Evolutionary conservation across 1,284 basidiomycete species (phyloP), one percentile per base, ranked within the genome.

Genomic region (Ceratobasidium sp.): DNA sequence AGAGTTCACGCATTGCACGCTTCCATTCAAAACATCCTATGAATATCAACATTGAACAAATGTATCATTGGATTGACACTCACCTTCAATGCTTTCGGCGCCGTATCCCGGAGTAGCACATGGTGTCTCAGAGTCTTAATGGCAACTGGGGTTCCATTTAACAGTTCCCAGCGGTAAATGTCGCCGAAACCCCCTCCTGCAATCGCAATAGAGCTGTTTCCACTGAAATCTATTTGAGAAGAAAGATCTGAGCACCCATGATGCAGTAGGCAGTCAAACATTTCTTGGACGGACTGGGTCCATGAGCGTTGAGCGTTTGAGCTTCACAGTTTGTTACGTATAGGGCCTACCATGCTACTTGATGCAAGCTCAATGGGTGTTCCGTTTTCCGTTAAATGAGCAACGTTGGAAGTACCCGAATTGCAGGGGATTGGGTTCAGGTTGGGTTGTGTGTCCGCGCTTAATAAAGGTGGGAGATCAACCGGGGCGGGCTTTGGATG

Each of bases 1-100:
- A 54, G 23, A 54, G 46, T 20, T 69, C 67, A 40, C 52, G 67
- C 67, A 69, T 69, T n/a, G 67, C 64, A n/a, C 64, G 64, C 64
- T 69, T 42, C 4, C 33, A 12, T 12, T 7, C 40, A 4, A 17
- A 23, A 40, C 40, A 66, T 33, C 9, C 33, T 23, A 50, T 46
- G 3, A 9, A 4, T 50, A 33, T 4, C 33, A 33, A 33, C 33
- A 33, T 4, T 1, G 33, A 66, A 2, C 1, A 33, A 9, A 6
- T 7, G 12, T 3, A 2, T 12, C 13, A 15, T 23, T 7, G 28
- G 9, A 28, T 23, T 28, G 17, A 6, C 28, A 28, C 65, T 13
- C 3, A 66, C 65, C 44, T 50, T 50, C 12, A n/a, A 33, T n/a
- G 48, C 48, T 20, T 44, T 54, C 40, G 10, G 38, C n/a, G 48